Evolutionary conservation across 148 eudicot genomes (phyloP).

Genomic region (Rhododendron molle): DNA sequence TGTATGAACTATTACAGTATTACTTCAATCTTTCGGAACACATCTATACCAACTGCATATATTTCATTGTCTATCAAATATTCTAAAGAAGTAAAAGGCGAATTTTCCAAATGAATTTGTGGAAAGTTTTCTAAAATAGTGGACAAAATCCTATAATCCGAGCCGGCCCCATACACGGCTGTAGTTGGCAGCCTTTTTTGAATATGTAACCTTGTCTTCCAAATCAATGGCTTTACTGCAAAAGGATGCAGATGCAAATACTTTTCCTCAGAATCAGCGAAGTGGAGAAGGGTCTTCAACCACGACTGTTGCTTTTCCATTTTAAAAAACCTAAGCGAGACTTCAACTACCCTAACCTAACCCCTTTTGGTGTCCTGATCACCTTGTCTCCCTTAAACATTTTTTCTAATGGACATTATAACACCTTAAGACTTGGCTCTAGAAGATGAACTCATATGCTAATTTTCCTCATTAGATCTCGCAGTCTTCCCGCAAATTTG

Average conservation of each 20-base stretch:
- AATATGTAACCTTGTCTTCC: background rate
- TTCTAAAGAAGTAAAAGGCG: background rate
- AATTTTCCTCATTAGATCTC: background rate
- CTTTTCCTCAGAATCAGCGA: background rate
- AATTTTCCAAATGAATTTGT: background rate
- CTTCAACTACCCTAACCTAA: background rate
- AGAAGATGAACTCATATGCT: background rate
- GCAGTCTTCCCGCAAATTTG: background rate
- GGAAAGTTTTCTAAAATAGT: background rate
- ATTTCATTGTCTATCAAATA: background rate
- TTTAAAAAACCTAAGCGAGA: background rate
- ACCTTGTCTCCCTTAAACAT: background rate
- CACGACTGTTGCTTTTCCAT: background rate
- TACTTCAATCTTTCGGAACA: background rate
- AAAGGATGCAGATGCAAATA: background rate
- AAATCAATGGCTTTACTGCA: background rate
- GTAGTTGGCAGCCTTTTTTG: background rate
- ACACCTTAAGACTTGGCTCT: background rate
- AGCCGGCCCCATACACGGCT: background rate
- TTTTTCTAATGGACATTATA: background rate
- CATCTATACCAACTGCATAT: background rate
- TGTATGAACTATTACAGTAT: background rate
- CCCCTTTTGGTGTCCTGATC: background rate
- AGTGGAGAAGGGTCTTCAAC: background rate
- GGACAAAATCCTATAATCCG: background rate